Base-by-base conservation (phyloP, 805 yeast species). In the Candida ovalis region DNA sequence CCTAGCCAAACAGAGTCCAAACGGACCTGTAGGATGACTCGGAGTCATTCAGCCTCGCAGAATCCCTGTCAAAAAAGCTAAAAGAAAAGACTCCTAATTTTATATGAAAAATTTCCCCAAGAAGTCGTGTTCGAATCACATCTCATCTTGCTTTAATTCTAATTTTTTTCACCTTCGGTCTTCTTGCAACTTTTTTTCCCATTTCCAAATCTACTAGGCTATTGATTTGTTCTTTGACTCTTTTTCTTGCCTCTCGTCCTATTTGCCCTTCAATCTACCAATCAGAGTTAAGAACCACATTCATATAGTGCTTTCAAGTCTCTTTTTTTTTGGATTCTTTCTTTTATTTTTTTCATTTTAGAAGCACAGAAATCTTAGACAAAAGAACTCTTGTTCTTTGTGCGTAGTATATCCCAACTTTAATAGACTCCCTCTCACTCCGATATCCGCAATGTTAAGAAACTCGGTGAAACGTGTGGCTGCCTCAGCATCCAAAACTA, bases 371-470 rank as follows among this genome's bases (percentile, higher is more conserved):
- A n/a, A n/a, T n/a, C n/a, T n/a, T n/a, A n/a, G n/a, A n/a, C n/a
- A n/a, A n/a, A n/a, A n/a, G n/a, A n/a, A n/a, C n/a, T n/a, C n/a
- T n/a, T n/a, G n/a, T n/a, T n/a, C n/a, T n/a, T n/a, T n/a, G n/a
- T n/a, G n/a, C n/a, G n/a, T n/a, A n/a, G n/a, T n/a, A n/a, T n/a
- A n/a, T n/a, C n/a, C n/a, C n/a, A n/a, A n/a, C n/a, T n/a, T n/a
- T n/a, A n/a, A n/a, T n/a, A n/a, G n/a, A n/a, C n/a, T 27, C 30
- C 30, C 30, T 27, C 35, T 17, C 5, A 30, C 35, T 30, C 35
- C 35, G 35, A 30, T 30, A 6, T 17, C 9, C 12, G 35, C 10
- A 45, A 48, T 48, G 51, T 35, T 49, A 19, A 46, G 50, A 43
- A 30, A 8, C 28, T 43, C 52, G 1, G 15, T 39, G 9, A 49